These are phyloP conservation scores for Neurospora sp. DNA, from an alignment of 495 filamentous ascomycete species.

Conservation along the genomic window DNA sequence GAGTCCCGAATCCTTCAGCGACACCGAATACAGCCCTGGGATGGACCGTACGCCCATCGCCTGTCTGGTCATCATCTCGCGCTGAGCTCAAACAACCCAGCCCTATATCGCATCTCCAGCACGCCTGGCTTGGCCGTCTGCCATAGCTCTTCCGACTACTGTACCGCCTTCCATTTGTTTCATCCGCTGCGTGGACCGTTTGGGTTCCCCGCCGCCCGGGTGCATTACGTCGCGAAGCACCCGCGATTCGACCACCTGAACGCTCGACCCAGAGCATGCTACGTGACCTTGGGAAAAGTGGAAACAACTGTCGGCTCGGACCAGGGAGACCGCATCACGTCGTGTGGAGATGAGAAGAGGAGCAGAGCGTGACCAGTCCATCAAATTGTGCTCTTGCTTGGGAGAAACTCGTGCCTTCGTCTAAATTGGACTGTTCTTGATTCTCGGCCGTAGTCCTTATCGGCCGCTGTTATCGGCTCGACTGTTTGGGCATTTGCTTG, in stretches of 20 bases:
- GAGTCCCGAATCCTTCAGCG: neutral
- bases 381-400: conserved; percentile 1
- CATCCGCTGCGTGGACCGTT: neutral
- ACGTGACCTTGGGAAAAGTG: neutral
- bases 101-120: neutral
- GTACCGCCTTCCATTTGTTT: conserved; percentile 1
- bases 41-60: neutral
- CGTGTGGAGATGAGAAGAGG: conserved; percentile 2
- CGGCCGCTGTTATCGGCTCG: neutral
- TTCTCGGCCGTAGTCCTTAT: neutral
- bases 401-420: neutral
- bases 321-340: neutral
- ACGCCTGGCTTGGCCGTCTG: neutral
- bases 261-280: conserved; percentile 2
- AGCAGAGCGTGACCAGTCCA: neutral
- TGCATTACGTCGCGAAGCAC: conserved; percentile 6
- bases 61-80: neutral
- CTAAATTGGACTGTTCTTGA: neutral
- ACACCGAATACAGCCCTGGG: neutral
- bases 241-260: neutral
- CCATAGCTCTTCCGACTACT: neutral
- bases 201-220: conserved; percentile 1
- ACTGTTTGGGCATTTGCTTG: neutral
- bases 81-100: neutral
- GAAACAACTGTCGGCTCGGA: neutral